Conservation (phyloP, 352 stramenopile species). For the Lagenidium sp. region DNA sequence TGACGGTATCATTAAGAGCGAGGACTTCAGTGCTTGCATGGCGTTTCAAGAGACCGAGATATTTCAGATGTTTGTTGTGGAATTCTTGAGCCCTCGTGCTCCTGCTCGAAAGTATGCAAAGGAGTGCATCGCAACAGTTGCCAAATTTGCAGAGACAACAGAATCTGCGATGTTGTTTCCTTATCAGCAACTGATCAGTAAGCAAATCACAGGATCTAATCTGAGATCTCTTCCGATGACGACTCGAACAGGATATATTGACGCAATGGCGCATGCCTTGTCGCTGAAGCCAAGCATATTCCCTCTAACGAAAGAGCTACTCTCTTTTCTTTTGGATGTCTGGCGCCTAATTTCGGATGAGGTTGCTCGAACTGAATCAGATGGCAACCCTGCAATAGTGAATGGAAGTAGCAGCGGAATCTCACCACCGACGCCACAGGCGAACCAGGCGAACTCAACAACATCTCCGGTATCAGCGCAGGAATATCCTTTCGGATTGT, state of each 20-base stretch:
- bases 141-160: conserved; percentile 40
- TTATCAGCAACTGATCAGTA: conserved; percentile 80
- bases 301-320: conserved; percentile 75
- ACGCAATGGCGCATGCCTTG: conserved; percentile 77
- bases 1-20: conserved; percentile 29
- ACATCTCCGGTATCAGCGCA: conserved; percentile 39
- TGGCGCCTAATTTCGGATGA: conserved; percentile 82
- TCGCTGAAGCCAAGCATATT: conserved; percentile 74
- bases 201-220: conserved; percentile 77
- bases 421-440: neutral
- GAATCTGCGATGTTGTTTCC: conserved; percentile 64
- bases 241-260: conserved; percentile 74
- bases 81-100: conserved; percentile 71
- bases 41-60: conserved; percentile 81
- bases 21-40: conserved; percentile 60
- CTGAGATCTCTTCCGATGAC: conserved; percentile 56
- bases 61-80: conserved; percentile 83
- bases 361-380: conserved; percentile 9
- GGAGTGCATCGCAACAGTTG: conserved; percentile 51
- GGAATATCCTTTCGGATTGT: conserved; percentile 84
- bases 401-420: neutral
- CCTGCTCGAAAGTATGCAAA: conserved; percentile 66
- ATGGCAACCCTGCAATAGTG: neutral
- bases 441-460: neutral
- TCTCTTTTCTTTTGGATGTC: conserved; percentile 80